phyloP scores from a whole-genome alignment of 2,329 filamentous ascomycete genomes.

The Acrocalymma vagum region DNA sequence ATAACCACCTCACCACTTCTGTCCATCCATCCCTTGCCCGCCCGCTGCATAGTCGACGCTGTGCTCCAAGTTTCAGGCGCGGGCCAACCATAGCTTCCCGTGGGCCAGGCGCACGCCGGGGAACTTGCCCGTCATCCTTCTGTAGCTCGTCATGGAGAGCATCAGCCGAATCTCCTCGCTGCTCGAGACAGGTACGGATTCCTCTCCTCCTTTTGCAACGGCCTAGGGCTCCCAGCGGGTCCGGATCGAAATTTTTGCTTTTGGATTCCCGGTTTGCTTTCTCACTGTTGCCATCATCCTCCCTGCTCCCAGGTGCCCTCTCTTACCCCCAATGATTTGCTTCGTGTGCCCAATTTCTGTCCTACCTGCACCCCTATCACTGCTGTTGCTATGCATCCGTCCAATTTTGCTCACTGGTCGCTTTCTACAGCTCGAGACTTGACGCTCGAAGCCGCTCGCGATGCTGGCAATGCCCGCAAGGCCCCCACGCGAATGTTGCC shows the following conservation, averaged over 20 bases:
- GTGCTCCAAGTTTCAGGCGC: constrained; percentile 18
- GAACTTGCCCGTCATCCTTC: too few relatives aligned
- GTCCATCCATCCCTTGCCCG: constrained; percentile 22
- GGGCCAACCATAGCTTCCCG: too few relatives aligned
- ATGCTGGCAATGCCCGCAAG: constrained; percentile 69
- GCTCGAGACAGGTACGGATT: constrained; percentile 84
- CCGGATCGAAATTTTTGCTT: too few relatives aligned
- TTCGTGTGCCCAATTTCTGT: constrained; percentile 4
- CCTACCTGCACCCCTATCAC: constrained; percentile 1
- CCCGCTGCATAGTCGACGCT: constrained; percentile 34
- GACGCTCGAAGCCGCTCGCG: constrained; percentile 94
- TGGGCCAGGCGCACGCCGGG: too few relatives aligned
- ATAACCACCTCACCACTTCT: constrained; percentile 28
- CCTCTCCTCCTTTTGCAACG: constrained; percentile 8
- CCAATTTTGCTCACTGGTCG: constrained; percentile 49
- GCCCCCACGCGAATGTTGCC: constrained; percentile 73
- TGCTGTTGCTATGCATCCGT: constrained; percentile 42
- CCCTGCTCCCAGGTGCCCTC: constrained; percentile 5
- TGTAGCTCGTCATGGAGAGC: constrained; percentile 79
- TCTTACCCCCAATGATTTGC: constrained; percentile 1
- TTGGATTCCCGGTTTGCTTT: neutral
- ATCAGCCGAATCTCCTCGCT: constrained; percentile 92
- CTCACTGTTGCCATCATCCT: constrained; percentile 9
- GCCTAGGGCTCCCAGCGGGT: too few relatives aligned
- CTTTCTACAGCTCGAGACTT: constrained; percentile 82